These are phyloP conservation scores for Saccharomycopsis selenospora DNA, from an alignment of 805 yeast genomes.

Conservation along the genomic window DNA sequence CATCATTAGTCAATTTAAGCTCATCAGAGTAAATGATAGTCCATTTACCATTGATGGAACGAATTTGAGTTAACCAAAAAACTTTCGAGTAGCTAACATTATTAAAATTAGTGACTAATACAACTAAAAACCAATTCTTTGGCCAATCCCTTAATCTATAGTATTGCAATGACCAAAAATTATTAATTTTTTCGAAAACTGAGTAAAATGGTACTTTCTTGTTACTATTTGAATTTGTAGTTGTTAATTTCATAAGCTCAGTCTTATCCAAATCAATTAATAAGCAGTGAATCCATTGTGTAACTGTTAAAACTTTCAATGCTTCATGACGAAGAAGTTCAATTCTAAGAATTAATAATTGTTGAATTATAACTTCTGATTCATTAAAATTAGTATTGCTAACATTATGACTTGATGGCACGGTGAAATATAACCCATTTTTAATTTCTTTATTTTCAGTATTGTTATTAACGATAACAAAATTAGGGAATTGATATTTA, in stretches of 20 bases:
- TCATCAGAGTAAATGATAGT: constrained; percentile 1
- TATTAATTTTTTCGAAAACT: neutral
- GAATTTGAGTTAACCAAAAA: constrained; percentile 19
- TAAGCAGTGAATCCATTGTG: constrained; percentile 18
- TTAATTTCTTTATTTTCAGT: neutral
- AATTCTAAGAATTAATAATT: constrained; percentile 15
- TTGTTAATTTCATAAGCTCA: constrained; percentile 10
- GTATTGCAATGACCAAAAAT: constrained; percentile 19
- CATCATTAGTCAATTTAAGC: neutral
- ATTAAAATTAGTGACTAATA: constrained; percentile 7
- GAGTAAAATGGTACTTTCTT: neutral
- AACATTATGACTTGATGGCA: neutral
- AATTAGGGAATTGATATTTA: constrained; percentile 18
- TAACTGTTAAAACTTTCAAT: constrained; percentile 17
- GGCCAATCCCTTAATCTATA: constrained; percentile 20
- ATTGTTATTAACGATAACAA: constrained; percentile 5
- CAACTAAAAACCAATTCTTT: constrained; percentile 19
- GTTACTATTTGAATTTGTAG: neutral
- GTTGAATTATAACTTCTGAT: constrained; percentile 10
- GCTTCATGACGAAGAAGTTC: constrained; percentile 20
- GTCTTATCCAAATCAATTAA: constrained; percentile 8
- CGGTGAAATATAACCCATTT: neutral
- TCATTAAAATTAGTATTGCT: constrained; percentile 4
- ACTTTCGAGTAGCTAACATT: neutral
- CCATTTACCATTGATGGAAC: constrained; percentile 14